Percentiles rank a stretch among this genome's conserved stretches.
Conservation (phyloP, 1,139 yeast species). For the Scheffersomyces parashehatae region DNA sequence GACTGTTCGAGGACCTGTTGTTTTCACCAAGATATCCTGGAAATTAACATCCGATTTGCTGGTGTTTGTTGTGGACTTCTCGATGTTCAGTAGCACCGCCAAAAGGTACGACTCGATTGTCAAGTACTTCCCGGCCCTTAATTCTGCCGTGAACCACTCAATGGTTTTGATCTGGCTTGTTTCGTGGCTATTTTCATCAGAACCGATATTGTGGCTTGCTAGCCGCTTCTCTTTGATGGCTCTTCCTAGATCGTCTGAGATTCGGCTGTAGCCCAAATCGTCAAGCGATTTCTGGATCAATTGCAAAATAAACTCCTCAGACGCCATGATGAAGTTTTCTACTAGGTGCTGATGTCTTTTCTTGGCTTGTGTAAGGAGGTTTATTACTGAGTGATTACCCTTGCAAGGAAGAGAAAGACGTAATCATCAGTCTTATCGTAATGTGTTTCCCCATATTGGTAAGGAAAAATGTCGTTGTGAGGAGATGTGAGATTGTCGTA, state of each 20-base stretch:
- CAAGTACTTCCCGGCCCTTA: conserved; percentile 25
- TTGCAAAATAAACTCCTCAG: conserved; percentile 33
- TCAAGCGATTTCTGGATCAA: conserved; percentile 32
- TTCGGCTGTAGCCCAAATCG: conserved; percentile 28
- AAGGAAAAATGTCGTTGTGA: too few species aligned
- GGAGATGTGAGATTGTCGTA: too few species aligned
- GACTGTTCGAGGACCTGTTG: conserved; percentile 12
- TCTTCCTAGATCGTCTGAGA: conserved; percentile 14
- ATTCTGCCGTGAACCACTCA: conserved; percentile 25
- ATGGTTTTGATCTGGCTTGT: conserved; percentile 7
- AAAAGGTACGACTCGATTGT: conserved; percentile 9
- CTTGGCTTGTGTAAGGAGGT: not conserved
- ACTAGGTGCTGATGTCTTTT: not conserved
- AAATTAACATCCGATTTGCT: not conserved
- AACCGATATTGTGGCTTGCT: conserved; percentile 1
- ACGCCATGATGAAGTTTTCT: conserved; percentile 12
- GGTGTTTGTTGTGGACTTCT: not conserved
- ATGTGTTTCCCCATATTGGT: too few species aligned
- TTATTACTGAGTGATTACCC: not conserved
- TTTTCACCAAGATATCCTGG: not conserved
- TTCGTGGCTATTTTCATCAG: not conserved
- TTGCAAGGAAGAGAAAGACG: not conserved
- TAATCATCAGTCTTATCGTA: conserved; percentile 1
- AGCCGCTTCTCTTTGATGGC: conserved; percentile 10
- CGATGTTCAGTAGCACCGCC: not conserved